Conservation (phyloP, 805 yeast genomes). For the Helenozyma baotianmanensis region DNA sequence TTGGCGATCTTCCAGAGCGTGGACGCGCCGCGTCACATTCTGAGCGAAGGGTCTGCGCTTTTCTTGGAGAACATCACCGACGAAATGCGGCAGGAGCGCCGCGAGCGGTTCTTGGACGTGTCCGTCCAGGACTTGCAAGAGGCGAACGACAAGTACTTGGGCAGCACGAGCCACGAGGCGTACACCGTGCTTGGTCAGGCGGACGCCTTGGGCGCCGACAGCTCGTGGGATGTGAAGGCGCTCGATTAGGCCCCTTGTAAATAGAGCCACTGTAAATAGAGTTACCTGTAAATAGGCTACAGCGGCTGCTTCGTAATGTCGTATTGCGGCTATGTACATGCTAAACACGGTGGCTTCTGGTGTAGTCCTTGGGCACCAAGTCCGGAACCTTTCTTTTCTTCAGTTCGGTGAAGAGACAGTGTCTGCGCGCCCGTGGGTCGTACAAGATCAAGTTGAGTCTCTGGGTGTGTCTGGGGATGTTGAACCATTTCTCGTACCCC, state of each 20-base stretch:
- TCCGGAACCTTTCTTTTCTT: conserved; percentile 78
- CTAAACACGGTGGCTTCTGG: conserved; percentile 21
- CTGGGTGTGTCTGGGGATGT: conserved; percentile 78
- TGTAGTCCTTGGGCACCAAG: conserved; percentile 32
- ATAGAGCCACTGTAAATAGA: background rate
- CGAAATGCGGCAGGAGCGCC: conserved; percentile 73
- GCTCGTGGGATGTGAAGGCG: conserved; percentile 16
- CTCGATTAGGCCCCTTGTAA: conserved; percentile 6
- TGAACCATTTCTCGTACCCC: conserved; percentile 77
- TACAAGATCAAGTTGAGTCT: conserved; percentile 61
- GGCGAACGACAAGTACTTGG: conserved; percentile 65
- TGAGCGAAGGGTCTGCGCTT: conserved; percentile 65
- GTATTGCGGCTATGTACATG: background rate
- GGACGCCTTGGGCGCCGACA: conserved; percentile 18
- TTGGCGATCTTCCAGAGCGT: conserved; percentile 84
- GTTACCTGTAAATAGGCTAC: conserved; percentile 1
- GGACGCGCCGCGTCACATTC: conserved; percentile 84
- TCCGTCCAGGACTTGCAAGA: conserved; percentile 54
- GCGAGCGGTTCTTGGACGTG: conserved; percentile 69
- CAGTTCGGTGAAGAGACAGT: conserved; percentile 84
- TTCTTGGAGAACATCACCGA: conserved; percentile 71
- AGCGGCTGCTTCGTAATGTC: background rate
- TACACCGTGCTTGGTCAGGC: conserved; percentile 47
- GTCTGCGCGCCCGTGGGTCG: conserved; percentile 63
- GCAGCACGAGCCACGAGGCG: conserved; percentile 18